Evolutionary conservation across 306 rosid species (phyloP).

Genomic region (Cucumis melo): DNA sequence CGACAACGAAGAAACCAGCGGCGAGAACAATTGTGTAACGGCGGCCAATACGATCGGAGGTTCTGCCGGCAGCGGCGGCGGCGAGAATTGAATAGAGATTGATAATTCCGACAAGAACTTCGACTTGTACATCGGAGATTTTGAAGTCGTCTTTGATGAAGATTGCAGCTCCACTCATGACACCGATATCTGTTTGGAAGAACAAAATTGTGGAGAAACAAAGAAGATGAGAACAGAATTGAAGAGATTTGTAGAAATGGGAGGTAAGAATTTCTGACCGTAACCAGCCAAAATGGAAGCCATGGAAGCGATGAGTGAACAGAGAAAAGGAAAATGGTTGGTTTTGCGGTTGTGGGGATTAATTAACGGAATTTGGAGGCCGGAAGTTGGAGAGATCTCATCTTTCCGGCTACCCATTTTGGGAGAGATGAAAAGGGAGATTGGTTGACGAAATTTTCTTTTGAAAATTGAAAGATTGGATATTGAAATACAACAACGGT

Average conservation of each 20-base stretch:
- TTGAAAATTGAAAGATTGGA: too few species aligned
- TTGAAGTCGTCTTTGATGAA: conserved; percentile 43
- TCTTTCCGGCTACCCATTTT: too few species aligned
- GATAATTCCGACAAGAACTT: conserved; percentile 51
- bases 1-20: background rate
- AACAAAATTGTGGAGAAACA: background rate
- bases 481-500: too few species aligned
- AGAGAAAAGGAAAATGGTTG: conserved; percentile 30
- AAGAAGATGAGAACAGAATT: background rate
- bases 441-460: too few species aligned
- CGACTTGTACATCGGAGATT: conserved; percentile 31
- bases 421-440: too few species aligned
- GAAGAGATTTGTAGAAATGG: background rate
- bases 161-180: conserved; percentile 75
- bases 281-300: conserved; percentile 50
- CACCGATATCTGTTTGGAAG: conserved; percentile 58
- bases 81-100: conserved; percentile 30
- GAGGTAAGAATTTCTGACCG: conserved; percentile 16
- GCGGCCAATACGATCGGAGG: background rate
- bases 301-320: conserved; percentile 49
- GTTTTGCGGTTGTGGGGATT: conserved; percentile 24
- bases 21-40: background rate
- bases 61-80: background rate
- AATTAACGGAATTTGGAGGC: background rate
- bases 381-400: background rate